Conservation (phyloP, 1,139 yeast species). For the Petasospora rhodanensis region DNA sequence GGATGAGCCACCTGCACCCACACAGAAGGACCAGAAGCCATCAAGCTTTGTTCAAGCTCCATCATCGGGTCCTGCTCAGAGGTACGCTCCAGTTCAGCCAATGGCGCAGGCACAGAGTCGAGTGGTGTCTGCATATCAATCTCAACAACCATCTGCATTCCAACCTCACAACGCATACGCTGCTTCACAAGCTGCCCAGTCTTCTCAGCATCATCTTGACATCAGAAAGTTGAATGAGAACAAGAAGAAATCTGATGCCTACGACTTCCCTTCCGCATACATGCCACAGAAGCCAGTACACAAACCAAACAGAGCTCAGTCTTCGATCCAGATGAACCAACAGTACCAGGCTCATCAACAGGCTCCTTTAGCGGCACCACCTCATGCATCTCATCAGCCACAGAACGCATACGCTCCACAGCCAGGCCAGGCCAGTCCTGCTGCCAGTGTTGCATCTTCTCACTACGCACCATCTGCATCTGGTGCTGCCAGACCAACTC, state of each 20-base stretch:
- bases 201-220: constrained; percentile 22
- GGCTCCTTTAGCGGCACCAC: no score
- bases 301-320: constrained; percentile 23
- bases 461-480: neutral
- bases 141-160: no score
- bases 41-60: no score
- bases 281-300: constrained; percentile 37
- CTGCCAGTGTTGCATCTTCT: neutral
- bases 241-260: constrained; percentile 65
- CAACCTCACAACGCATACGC: neutral
- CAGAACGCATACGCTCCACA: neutral
- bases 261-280: constrained; percentile 70
- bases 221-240: constrained; percentile 36
- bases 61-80: constrained; percentile 2
- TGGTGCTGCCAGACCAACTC: neutral
- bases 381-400: neutral
- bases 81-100: no score
- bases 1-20: constrained; percentile 33
- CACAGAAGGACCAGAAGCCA: constrained; percentile 13
- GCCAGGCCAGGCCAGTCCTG: neutral
- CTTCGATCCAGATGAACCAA: constrained; percentile 7
- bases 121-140: no score
- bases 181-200: constrained; percentile 6
- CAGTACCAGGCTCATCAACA: constrained; percentile 5
- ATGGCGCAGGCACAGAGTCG: constrained; percentile 4